Conservation (phyloP, 1,284 basidiomycete genomes). For the Gymnopus androsaceus region DNA sequence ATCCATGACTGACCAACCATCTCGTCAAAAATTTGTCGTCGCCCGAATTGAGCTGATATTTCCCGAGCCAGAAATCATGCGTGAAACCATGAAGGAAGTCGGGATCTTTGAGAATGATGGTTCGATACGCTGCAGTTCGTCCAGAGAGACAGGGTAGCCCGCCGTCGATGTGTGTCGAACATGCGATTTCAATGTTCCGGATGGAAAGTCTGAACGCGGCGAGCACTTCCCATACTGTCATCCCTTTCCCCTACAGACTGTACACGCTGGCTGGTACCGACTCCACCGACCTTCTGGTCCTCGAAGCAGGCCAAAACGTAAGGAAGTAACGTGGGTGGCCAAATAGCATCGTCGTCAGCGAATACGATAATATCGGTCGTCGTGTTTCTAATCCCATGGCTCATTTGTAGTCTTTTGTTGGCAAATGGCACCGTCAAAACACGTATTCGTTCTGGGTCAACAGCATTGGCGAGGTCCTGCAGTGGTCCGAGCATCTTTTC, state of each 20-base stretch:
- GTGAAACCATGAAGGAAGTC: constrained; percentile 91
- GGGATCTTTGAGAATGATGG: constrained; percentile 91
- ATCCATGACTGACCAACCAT: constrained; percentile 94
- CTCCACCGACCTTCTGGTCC: constrained; percentile 89
- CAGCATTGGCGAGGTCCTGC: constrained; percentile 82
- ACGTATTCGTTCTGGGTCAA: constrained; percentile 81
- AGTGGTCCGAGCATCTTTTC: constrained; percentile 86
- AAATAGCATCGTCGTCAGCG: constrained; percentile 93
- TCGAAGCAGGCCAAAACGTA: constrained; percentile 90
- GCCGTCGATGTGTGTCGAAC: constrained; percentile 89
- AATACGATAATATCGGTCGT: constrained; percentile 95
- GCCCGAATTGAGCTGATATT: constrained; percentile 90
- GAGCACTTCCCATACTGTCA: constrained; percentile 93
- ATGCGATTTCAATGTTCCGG: constrained; percentile 89
- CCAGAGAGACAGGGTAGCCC: constrained; percentile 90
- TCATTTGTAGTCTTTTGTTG: constrained; percentile 92
- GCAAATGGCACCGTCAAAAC: constrained; percentile 90
- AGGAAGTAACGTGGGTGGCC: constrained; percentile 86
- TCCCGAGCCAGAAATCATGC: constrained; percentile 89
- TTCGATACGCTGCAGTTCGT: constrained; percentile 89
- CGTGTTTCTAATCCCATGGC: constrained; percentile 85
- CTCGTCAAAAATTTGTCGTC: constrained; percentile 95
- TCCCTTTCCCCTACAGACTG: constrained; percentile 70
- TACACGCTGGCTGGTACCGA: constrained; percentile 88
- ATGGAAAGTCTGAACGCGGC: constrained; percentile 91